These are phyloP conservation scores for Xylariomycetidae sp. DNA, from an alignment of 2,329 filamentous ascomycete species.

Conservation along the genomic window DNA sequence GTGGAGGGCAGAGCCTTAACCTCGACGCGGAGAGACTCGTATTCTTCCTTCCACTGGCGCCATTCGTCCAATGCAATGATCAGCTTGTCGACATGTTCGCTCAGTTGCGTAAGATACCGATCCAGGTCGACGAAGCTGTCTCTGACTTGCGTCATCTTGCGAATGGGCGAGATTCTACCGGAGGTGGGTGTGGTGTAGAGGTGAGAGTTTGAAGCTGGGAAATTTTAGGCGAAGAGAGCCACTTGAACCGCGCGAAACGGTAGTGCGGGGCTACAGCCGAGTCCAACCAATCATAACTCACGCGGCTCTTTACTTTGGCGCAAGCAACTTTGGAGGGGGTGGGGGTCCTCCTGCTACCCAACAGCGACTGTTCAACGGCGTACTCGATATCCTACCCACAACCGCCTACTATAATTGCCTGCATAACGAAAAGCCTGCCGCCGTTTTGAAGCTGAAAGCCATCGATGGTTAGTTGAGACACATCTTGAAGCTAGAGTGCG, in stretches of 20 bases:
- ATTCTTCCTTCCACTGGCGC: conserved; percentile 87
- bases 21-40: conserved; percentile 82
- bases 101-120: conserved; percentile 66
- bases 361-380: too few species aligned
- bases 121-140: conserved; percentile 64
- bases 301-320: neutral
- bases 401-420: too few species aligned
- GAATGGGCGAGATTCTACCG: neutral
- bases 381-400: too few species aligned
- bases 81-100: conserved; percentile 68
- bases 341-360: neutral
- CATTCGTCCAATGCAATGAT: conserved; percentile 75
- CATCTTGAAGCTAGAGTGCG: too few species aligned
- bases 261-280: neutral
- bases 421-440: too few species aligned
- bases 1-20: conserved; percentile 51
- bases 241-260: too few species aligned
- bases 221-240: neutral
- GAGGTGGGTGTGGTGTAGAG: conserved; percentile 3
- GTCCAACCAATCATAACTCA: neutral
- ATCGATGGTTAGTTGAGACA: too few species aligned
- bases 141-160: conserved; percentile 21
- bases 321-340: neutral
- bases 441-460: too few species aligned
- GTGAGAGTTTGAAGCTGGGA: neutral